phyloP scores from a whole-genome alignment of 2,329 filamentous ascomycete species.

The Canariomyces notabilis region DNA sequence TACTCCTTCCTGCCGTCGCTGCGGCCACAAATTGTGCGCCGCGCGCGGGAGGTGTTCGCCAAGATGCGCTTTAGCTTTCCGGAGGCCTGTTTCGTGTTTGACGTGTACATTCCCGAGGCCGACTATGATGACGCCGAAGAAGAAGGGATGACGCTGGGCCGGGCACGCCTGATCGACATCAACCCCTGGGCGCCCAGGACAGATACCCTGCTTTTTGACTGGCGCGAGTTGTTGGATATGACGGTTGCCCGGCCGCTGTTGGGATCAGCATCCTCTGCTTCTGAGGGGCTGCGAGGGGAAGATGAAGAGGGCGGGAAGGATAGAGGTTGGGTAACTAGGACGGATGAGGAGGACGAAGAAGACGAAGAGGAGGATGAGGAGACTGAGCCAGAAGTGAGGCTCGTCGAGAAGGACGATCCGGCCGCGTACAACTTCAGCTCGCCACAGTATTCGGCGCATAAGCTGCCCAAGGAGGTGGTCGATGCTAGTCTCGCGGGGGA shows the following conservation, averaged over 20 bases:
- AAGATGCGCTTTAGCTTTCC: constrained; percentile 73
- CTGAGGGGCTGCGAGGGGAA: constrained; percentile 40
- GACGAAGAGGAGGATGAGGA: constrained; percentile 56
- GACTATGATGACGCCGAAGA: constrained; percentile 32
- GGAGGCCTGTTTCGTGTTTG: constrained; percentile 80
- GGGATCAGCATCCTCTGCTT: constrained; percentile 42
- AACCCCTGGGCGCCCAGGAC: constrained; percentile 92
- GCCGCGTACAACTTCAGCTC: constrained; percentile 83
- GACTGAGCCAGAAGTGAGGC: constrained; percentile 69
- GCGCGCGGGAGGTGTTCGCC: constrained; percentile 73
- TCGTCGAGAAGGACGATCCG: constrained; percentile 79
- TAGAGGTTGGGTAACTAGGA: constrained; percentile 49
- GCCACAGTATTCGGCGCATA: constrained; percentile 89
- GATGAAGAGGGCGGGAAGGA: constrained; percentile 57
- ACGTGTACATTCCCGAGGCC: constrained; percentile 79
- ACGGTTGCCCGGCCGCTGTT: constrained; percentile 56
- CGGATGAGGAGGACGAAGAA: constrained; percentile 61
- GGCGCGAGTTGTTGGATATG: constrained; percentile 77
- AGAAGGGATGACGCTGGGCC: constrained; percentile 50
- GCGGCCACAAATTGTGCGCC: constrained; percentile 59
- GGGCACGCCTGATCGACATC: constrained; percentile 84
- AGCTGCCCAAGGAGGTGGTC: constrained; percentile 89
- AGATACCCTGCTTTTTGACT: constrained; percentile 83
- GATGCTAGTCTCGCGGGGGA: constrained; percentile 63
- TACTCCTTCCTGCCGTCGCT: constrained; percentile 72